These are phyloP conservation scores for Eucalyptus pauciflora DNA, from an alignment of 345 rosid species.

Conservation along the genomic window DNA sequence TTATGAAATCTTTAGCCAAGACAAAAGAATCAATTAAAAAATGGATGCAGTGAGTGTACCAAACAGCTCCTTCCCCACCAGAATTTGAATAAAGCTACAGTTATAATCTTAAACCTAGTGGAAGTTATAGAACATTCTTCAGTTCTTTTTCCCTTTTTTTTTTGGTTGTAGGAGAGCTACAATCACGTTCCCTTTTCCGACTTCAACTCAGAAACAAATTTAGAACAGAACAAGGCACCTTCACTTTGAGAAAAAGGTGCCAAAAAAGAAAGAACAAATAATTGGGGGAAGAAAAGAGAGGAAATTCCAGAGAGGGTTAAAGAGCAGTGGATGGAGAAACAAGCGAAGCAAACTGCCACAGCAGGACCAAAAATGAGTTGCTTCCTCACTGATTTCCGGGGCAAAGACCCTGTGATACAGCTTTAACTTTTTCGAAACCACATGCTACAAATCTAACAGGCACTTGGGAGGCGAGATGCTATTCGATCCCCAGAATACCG, in stretches of 20 bases:
- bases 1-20: not conserved
- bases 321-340: not conserved
- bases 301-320: not conserved
- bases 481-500: constrained; percentile 23
- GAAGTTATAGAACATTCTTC: constrained; percentile 32
- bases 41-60: constrained; percentile 24
- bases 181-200: constrained; percentile 34
- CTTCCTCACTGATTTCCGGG: constrained; percentile 28
- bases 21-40: constrained; percentile 37
- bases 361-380: constrained; percentile 18
- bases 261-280: not conserved
- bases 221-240: constrained; percentile 25
- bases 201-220: constrained; percentile 37
- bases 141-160: not conserved
- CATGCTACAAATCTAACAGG: constrained; percentile 13
- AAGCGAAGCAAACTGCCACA: constrained; percentile 28
- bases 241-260: constrained; percentile 28
- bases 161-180: constrained; percentile 40
- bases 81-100: constrained; percentile 13
- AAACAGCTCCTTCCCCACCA: constrained; percentile 45
- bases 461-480: constrained; percentile 5
- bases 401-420: constrained; percentile 7
- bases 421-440: not conserved
- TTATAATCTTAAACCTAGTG: constrained; percentile 27
- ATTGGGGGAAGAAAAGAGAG: not conserved